phyloP scores from a whole-genome alignment of 352 stramenopile genomes.

The Phytophthora chlamydospora region DNA sequence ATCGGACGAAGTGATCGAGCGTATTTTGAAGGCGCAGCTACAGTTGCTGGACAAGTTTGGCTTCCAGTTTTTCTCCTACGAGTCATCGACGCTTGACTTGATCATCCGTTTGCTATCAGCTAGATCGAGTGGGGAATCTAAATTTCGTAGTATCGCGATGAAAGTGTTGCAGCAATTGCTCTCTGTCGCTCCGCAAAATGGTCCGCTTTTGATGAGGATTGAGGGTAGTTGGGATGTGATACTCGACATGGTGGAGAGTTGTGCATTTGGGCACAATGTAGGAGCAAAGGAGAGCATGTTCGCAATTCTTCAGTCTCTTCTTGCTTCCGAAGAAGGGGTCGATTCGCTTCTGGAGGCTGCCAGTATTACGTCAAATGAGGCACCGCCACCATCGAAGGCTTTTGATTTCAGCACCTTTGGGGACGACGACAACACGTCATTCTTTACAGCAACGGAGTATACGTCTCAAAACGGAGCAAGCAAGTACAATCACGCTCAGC shows the following conservation, averaged over 20 bases:
- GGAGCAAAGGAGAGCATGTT: constrained; percentile 61
- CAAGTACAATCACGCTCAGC: constrained; percentile 45
- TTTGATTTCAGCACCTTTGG: constrained; percentile 46
- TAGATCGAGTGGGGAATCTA: constrained; percentile 20
- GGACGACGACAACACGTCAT: constrained; percentile 56
- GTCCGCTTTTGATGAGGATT: constrained; percentile 43
- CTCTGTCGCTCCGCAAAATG: constrained; percentile 57
- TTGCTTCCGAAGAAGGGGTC: constrained; percentile 56
- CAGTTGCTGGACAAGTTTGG: constrained; percentile 75
- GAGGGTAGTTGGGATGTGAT: constrained; percentile 56
- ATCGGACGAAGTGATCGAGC: constrained; percentile 73
- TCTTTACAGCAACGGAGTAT: constrained; percentile 64
- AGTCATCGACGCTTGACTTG: constrained; percentile 70
- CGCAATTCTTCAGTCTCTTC: constrained; percentile 54
- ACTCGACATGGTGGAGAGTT: constrained; percentile 53
- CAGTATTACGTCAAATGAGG: not conserved
- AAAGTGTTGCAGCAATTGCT: constrained; percentile 48
- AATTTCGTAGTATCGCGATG: constrained; percentile 37
- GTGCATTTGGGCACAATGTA: constrained; percentile 45
- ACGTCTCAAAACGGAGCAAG: constrained; percentile 40
- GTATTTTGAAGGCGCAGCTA: constrained; percentile 69
- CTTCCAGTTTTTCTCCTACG: constrained; percentile 81
- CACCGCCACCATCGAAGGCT: constrained; percentile 22
- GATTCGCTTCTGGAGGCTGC: constrained; percentile 40
- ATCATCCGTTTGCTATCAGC: constrained; percentile 41